Conservation (phyloP, 371 early-diverging fungal species). For the Actinomortierella ambigua region DNA sequence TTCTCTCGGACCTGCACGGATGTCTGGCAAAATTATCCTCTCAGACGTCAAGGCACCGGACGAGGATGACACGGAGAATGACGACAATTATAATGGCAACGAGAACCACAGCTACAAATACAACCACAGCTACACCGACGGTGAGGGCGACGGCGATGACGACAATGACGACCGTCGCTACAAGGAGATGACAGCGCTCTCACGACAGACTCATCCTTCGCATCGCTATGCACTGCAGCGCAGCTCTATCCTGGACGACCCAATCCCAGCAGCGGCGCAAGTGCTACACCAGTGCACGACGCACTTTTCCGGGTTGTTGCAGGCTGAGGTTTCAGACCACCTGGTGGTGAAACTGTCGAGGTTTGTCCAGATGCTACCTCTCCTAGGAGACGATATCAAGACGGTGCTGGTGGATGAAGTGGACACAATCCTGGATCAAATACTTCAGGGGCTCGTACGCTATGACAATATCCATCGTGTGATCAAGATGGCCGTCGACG, state of each 20-base stretch:
- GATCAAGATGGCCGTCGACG: constrained; percentile 27
- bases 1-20: too few species aligned
- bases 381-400: constrained; percentile 25
- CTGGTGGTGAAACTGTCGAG: constrained; percentile 18
- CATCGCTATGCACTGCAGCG: too few species aligned
- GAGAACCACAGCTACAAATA: neutral
- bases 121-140: neutral
- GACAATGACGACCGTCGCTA: neutral
- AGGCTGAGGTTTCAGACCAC: constrained; percentile 19
- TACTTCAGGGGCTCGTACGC: constrained; percentile 9
- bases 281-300: constrained; percentile 31
- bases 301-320: constrained; percentile 25
- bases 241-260: too few species aligned
- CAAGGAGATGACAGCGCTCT: too few species aligned
- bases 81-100: too few species aligned
- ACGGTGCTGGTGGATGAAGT: constrained; percentile 13
- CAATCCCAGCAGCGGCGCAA: constrained; percentile 10
- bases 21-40: too few species aligned
- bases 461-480: constrained; percentile 19
- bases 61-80: too few species aligned
- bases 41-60: too few species aligned
- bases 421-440: constrained; percentile 11
- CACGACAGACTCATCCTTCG: too few species aligned
- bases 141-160: neutral
- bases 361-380: constrained; percentile 36